These are phyloP conservation scores for Andrographis paniculata DNA, from an alignment of 305 asterid species.

Conservation along the genomic window DNA sequence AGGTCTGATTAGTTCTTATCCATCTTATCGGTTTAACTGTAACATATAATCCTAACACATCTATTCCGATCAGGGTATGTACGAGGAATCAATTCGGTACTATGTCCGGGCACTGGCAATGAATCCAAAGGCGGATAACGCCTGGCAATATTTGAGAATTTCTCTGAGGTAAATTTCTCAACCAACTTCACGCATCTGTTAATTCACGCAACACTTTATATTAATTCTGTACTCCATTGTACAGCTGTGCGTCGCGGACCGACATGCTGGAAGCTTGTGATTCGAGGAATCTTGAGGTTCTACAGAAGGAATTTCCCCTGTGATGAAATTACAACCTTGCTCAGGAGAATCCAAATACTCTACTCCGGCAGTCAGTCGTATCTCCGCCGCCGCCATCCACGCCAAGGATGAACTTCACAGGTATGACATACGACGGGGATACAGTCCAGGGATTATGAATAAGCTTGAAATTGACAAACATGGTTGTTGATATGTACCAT, in stretches of 20 bases:
- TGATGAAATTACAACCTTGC: constrained; percentile 7
- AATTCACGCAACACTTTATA: background rate
- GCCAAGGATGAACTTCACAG: too few relatives aligned
- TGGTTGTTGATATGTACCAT: background rate
- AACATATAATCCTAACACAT: constrained; percentile 2
- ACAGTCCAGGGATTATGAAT: background rate
- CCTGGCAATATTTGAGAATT: constrained; percentile 97
- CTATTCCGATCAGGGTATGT: constrained; percentile 60
- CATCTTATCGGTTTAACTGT: constrained; percentile 4
- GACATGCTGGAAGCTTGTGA: constrained; percentile 97
- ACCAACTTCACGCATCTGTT: background rate
- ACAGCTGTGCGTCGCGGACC: constrained; percentile 84
- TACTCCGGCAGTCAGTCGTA: too few relatives aligned
- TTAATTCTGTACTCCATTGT: constrained; percentile 7
- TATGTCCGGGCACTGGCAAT: constrained; percentile 91
- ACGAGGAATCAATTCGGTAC: constrained; percentile 94
- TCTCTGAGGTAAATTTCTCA: constrained; percentile 61
- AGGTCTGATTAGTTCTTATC: constrained; percentile 39
- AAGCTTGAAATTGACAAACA: too few relatives aligned
- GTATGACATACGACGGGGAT: too few relatives aligned
- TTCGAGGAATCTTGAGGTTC: constrained; percentile 53
- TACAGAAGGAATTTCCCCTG: constrained; percentile 57
- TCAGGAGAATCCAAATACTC: background rate
- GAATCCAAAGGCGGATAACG: constrained; percentile 92
- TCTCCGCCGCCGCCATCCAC: background rate